A percentile compares a stretch with the other conserved stretches of the same genome.
Evolutionary conservation across 2,329 filamentous ascomycete genomes (phyloP).

Genomic region (Fusarium transvaalense): DNA sequence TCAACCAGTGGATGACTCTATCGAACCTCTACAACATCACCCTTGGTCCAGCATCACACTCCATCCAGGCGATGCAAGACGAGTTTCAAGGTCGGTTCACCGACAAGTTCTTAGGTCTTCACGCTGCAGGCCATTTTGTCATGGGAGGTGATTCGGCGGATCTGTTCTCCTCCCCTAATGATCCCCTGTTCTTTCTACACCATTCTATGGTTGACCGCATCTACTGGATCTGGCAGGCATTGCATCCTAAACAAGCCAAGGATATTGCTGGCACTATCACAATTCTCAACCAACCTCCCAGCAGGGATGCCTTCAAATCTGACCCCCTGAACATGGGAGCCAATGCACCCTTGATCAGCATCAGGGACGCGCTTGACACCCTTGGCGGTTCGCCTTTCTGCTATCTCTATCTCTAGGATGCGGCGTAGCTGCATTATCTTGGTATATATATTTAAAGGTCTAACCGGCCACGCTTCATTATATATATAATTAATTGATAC

Average conservation of each 20-base stretch:
- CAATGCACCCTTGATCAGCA: not conserved
- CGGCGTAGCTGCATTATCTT: too few relatives aligned
- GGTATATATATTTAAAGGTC: too few relatives aligned
- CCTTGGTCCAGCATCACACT: not conserved
- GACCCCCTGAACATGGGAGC: constrained; percentile 9
- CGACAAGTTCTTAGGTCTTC: constrained; percentile 7
- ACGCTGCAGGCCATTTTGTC: constrained; percentile 9
- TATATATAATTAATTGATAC: too few relatives aligned
- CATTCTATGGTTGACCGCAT: constrained; percentile 17
- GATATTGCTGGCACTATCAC: constrained; percentile 24
- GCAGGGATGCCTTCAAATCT: constrained; percentile 5
- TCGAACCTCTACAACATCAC: constrained; percentile 2
- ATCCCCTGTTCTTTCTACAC: constrained; percentile 12
- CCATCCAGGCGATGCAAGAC: constrained; percentile 14
- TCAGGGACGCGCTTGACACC: not conserved
- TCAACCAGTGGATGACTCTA: constrained; percentile 2
- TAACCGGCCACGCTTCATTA: too few relatives aligned
- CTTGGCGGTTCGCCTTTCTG: not conserved
- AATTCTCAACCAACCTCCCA: constrained; percentile 3
- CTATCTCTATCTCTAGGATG: constrained; percentile 5
- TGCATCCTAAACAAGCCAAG: not conserved
- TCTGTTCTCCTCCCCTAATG: constrained; percentile 17
- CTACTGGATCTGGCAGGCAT: constrained; percentile 21
- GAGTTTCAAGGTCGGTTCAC: constrained; percentile 12
- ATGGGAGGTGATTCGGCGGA: constrained; percentile 19